A percentile compares a stretch with the other conserved stretches of the same genome.
Evolutionary conservation across 179 eudicot genomes (phyloP).

Genomic region (Amaranthus tricolor): DNA sequence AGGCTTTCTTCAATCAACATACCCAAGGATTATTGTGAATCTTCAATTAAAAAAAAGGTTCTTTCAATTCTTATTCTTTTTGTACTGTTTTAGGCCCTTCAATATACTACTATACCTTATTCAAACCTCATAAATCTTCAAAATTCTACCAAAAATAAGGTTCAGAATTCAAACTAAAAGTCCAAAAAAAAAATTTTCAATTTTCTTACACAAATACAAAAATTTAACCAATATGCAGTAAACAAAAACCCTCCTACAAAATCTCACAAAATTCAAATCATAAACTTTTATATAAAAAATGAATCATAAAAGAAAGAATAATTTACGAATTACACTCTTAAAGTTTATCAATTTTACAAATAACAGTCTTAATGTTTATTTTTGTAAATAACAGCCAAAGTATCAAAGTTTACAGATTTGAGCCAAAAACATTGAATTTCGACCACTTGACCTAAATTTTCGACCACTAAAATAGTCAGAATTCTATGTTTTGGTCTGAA

Average conservation of each 20-base stretch:
- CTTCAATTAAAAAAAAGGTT: not conserved
- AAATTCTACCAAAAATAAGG: not conserved
- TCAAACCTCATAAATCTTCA: not conserved
- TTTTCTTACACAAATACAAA: not conserved
- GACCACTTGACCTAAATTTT: too few species aligned
- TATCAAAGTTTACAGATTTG: too few species aligned
- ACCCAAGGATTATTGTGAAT: not conserved
- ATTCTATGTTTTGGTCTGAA: too few species aligned
- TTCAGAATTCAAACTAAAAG: not conserved
- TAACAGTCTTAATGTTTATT: too few species aligned
- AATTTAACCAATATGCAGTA: too few species aligned
- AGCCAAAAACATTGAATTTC: too few species aligned
- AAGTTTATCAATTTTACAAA: too few species aligned
- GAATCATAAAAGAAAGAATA: not conserved
- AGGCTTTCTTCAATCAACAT: not conserved
- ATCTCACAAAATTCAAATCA: conserved; percentile 2
- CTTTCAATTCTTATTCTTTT: too few species aligned
- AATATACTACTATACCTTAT: not conserved
- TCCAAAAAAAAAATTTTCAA: not conserved
- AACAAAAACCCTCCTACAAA: not conserved
- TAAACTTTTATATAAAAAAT: not conserved
- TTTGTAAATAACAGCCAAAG: too few species aligned
- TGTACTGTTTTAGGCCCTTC: not conserved
- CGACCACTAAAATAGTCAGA: too few species aligned
- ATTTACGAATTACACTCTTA: too few species aligned